Evolutionary conservation across 768 basidiomycete genomes (phyloP).

Genomic region (Daedaleopsis sinensis): DNA sequence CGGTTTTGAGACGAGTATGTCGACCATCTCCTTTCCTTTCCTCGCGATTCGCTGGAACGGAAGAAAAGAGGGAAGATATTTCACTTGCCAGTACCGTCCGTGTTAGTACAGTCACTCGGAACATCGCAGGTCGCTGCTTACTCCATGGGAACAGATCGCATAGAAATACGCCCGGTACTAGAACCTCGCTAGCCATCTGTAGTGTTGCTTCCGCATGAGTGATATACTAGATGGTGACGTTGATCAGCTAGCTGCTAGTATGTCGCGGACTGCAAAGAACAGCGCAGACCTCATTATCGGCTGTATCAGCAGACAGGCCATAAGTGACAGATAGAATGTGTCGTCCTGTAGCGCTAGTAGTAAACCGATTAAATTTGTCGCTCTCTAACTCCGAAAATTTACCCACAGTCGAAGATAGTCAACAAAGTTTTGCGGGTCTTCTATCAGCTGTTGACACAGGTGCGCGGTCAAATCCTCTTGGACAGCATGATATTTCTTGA

Average conservation of each 20-base stretch:
- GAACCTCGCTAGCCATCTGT: constrained; percentile 33
- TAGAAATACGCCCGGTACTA: constrained; percentile 43
- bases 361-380: background rate
- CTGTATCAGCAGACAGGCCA: constrained; percentile 2
- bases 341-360: background rate
- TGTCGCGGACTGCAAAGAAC: too few species aligned
- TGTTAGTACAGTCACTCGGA: too few species aligned
- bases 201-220: constrained; percentile 41
- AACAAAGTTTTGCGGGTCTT: constrained; percentile 6
- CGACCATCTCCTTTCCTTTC: constrained; percentile 15
- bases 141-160: constrained; percentile 30
- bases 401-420: constrained; percentile 13
- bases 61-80: constrained; percentile 27
- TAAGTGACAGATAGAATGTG: constrained; percentile 13
- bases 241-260: background rate
- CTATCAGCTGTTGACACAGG: constrained; percentile 12
- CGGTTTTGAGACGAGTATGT: constrained; percentile 15
- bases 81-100: constrained; percentile 10
- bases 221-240: constrained; percentile 35
- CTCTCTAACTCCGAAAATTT: background rate
- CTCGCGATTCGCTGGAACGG: constrained; percentile 28
- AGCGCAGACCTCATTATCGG: constrained; percentile 8
- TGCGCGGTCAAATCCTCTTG: constrained; percentile 32
- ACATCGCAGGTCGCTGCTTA: background rate
- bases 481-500: constrained; percentile 34